Percentiles rank a stretch among this genome's conserved stretches.
Conservation (phyloP, 495 filamentous ascomycete genomes). For the Penicilliopsis zonata region DNA sequence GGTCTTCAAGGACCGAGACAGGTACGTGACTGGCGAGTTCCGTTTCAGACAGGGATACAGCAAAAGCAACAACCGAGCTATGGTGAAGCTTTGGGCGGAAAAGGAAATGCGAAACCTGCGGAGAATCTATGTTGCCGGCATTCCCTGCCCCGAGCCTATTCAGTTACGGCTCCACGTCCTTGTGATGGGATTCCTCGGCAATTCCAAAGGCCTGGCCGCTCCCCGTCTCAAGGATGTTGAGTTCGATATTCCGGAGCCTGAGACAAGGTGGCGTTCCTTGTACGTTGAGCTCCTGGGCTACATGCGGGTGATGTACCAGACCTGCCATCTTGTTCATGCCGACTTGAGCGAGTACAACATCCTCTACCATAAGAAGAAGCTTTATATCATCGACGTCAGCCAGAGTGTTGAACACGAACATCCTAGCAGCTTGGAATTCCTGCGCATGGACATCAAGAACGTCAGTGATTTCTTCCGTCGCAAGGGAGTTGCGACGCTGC, state of each 20-base stretch:
- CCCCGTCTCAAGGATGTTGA: slow-evolving; percentile 72
- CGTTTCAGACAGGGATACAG: slow-evolving; percentile 73
- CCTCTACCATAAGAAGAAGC: slow-evolving; percentile 69
- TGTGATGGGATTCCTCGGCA: slow-evolving; percentile 86
- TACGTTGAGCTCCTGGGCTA: slow-evolving; percentile 77
- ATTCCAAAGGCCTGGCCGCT: slow-evolving; percentile 73
- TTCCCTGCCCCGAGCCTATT: slow-evolving; percentile 82
- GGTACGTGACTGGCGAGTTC: slow-evolving; percentile 88
- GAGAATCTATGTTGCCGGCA: slow-evolving; percentile 67
- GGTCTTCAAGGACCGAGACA: slow-evolving; percentile 93
- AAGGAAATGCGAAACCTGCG: slow-evolving; percentile 95
- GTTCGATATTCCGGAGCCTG: slow-evolving; percentile 41
- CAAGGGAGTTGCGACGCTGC: slow-evolving; percentile 66
- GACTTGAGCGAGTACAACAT: slow-evolving; percentile 97
- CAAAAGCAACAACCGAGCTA: slow-evolving; percentile 83
- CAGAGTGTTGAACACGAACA: slow-evolving; percentile 96
- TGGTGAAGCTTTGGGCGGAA: slow-evolving; percentile 97
- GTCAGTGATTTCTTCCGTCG: slow-evolving; percentile 80
- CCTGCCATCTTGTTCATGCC: slow-evolving; percentile 82
- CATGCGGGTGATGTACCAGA: slow-evolving; percentile 87
- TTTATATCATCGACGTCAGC: slow-evolving; percentile 94
- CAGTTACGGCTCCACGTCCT: slow-evolving; percentile 81
- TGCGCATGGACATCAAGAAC: slow-evolving; percentile 97
- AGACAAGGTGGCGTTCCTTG: slow-evolving; percentile 54
- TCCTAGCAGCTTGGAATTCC: slow-evolving; percentile 78